A percentile compares a stretch with the other conserved stretches of the same genome.
Evolutionary conservation across 2,329 filamentous ascomycete genomes (phyloP).

Genomic region (Botryotinia calthae): DNA sequence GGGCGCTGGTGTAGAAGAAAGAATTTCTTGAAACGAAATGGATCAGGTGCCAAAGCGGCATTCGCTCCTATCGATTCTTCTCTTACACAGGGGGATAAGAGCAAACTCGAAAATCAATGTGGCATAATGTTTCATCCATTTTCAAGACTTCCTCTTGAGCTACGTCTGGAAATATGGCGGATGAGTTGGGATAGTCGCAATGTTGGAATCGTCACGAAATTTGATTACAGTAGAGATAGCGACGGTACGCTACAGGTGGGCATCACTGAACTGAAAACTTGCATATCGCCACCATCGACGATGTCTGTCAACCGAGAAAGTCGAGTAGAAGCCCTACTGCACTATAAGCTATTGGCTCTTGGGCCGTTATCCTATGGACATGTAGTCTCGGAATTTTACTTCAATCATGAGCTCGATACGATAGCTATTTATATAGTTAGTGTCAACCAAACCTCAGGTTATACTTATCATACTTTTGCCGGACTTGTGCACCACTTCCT

Average conservation of each 20-base stretch:
- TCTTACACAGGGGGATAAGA: not conserved
- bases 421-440: not conserved
- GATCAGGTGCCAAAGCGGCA: not conserved
- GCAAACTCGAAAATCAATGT: not conserved
- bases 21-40: not conserved
- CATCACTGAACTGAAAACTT: too few species aligned
- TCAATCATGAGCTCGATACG: not conserved
- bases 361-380: not conserved
- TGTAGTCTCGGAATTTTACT: not conserved
- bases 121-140: not conserved
- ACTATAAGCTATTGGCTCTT: not conserved
- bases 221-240: too few species aligned
- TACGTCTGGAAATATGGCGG: not conserved
- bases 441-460: too few species aligned
- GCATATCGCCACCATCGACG: accelerated
- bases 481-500: accelerated
- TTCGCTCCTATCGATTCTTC: not conserved
- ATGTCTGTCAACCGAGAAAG: not conserved
- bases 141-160: not conserved
- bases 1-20: not conserved
- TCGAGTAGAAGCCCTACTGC: not conserved
- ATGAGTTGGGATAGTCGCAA: not conserved
- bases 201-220: not conserved
- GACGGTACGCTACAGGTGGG: too few species aligned
- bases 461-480: too few species aligned